phyloP scores from a whole-genome alignment of 441 rosid species.

The Gossypium gossypioides region DNA sequence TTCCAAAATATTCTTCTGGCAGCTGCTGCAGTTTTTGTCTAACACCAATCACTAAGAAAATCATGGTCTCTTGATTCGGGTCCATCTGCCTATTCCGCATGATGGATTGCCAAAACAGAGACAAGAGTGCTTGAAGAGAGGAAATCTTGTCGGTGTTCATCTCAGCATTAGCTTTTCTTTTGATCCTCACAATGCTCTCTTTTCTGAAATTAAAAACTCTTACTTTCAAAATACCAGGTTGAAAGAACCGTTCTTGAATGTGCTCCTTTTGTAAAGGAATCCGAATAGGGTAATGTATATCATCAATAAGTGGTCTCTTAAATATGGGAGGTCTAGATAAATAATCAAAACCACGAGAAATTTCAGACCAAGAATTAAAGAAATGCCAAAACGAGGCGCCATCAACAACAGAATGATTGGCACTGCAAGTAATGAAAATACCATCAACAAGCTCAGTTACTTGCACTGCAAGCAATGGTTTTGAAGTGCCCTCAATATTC shows the following conservation, averaged over 20 bases:
- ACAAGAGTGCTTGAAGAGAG: conserved; percentile 30
- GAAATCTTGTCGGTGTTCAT: conserved; percentile 18
- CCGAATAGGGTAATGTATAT: conserved; percentile 3
- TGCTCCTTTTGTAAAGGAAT: background rate
- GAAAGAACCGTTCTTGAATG: background rate
- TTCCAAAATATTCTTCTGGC: conserved; percentile 27
- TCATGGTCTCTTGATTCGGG: background rate
- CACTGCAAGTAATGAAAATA: conserved; percentile 16
- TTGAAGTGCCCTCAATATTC: background rate
- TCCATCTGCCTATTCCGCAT: conserved; percentile 14
- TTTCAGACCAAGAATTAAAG: conserved; percentile 22
- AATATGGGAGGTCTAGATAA: conserved; percentile 9
- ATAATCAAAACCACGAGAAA: conserved; percentile 3
- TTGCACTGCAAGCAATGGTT: conserved; percentile 20
- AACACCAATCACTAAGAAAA: background rate
- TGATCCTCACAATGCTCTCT: conserved; percentile 12
- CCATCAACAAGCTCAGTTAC: conserved; percentile 19
- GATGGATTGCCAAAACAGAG: conserved; percentile 33
- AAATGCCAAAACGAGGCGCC: conserved; percentile 21
- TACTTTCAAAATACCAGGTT: conserved; percentile 8
- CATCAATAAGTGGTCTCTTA: background rate
- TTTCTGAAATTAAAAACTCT: conserved; percentile 19
- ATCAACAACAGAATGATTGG: conserved; percentile 15
- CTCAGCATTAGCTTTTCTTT: conserved; percentile 23
- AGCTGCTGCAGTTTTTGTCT: conserved; percentile 24